Evolutionary conservation across 2,329 filamentous ascomycete species (phyloP), one percentile per base, ranked within the genome.

Genomic region (Cercospora nicotianae): DNA sequence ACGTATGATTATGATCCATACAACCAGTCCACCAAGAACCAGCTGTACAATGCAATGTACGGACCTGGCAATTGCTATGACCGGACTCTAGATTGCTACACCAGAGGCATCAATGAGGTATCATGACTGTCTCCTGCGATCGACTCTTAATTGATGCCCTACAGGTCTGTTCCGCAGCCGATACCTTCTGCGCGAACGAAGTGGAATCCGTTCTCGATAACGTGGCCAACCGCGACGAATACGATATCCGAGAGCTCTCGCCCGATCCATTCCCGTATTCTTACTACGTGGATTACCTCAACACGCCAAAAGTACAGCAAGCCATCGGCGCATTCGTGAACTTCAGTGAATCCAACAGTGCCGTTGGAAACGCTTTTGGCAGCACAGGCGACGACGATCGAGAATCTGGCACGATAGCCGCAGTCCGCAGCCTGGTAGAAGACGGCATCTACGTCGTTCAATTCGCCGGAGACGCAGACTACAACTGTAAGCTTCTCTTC

Each of bases 241-340:
- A 89, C 75, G 87, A 90, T 71, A 82, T 89, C 72, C 83, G 87
- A 39, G 83, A 88, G 68, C 78, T 87, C 5, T 73, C 69, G 0
- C 83, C 85, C 0, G 85, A 88, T 73, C 86, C 86, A 0, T 89
- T 89, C 74, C 87, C 87, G 0, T 84, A 86, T 70, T 72, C 74
- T 0, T 69, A 60, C 65, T 87, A 84, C 76, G 76, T 79, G 12
- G 79, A 83, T n/a, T 90, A 88, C 74, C 81, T 90, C 33, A 89
- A 90, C 76, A 81, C 80, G 1, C 79, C 83, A 0, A 75, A 79
- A 10, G 82, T 89, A 1, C 86, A 86, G 70, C 73, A 79, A n/a
- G 87, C 87, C 0, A 84, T 90, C 65, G 87, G 87, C 9, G 87
- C 86, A 0, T 86, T 79, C 72, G 82, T 83, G 65, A 90, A 89